Conservation (phyloP, 208 protist species). For the Angomonas ambiguus region DNA sequence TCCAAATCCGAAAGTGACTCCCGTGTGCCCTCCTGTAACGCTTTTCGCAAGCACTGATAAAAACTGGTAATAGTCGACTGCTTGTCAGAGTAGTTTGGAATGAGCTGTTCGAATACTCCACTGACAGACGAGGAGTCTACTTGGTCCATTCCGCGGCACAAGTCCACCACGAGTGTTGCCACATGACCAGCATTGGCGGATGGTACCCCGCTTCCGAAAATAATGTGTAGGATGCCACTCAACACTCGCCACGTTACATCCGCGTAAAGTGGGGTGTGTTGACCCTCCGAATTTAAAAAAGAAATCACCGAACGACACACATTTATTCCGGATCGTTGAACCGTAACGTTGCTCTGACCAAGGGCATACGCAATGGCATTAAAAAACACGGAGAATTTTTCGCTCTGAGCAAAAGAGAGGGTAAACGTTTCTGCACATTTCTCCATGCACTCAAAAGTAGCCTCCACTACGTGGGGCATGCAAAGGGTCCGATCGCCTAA, state of each 20-base stretch:
- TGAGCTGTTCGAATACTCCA: no score
- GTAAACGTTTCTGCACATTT: slow-evolving; percentile 63
- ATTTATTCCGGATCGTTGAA: slow-evolving; percentile 48
- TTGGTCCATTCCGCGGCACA: no score
- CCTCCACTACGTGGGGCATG: slow-evolving; percentile 58
- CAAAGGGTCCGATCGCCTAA: slow-evolving; percentile 48
- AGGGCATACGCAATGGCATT: slow-evolving; percentile 68
- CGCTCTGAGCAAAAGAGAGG: slow-evolving; percentile 37
- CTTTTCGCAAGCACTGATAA: no score
- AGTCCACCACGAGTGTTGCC: neutral
- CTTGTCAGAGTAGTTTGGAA: no score
- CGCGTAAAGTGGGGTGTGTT: neutral
- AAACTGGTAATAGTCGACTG: no score
- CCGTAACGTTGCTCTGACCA: slow-evolving; percentile 30
- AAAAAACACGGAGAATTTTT: slow-evolving; percentile 46
- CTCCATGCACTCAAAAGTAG: slow-evolving; percentile 57
- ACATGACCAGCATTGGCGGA: neutral
- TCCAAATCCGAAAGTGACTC: no score
- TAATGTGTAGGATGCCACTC: neutral
- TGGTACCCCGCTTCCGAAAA: neutral
- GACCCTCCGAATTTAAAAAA: neutral
- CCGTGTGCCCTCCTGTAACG: no score
- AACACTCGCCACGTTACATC: neutral
- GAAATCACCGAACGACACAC: neutral
- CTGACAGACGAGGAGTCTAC: no score